Percentiles rank a stretch among this genome's conserved stretches.
These are phyloP conservation scores for Aspergillus sp. DNA, from an alignment of 2,329 filamentous ascomycete genomes.

Conservation along the genomic window DNA sequence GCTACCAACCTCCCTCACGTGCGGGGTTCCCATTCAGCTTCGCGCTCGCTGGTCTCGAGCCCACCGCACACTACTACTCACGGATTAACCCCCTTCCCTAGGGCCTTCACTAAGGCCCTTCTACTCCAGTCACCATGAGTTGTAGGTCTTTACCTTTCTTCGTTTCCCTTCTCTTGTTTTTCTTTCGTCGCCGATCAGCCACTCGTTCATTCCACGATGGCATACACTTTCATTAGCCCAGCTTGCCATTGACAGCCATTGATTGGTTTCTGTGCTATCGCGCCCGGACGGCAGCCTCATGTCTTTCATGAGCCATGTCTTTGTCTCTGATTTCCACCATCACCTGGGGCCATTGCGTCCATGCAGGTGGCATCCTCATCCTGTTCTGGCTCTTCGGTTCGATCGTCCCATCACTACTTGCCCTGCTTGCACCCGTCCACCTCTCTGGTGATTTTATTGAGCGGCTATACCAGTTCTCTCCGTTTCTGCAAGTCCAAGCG, in stretches of 20 bases:
- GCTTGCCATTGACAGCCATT: conserved; percentile 9
- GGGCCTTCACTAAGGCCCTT: conserved; percentile 2
- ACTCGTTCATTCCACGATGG: background rate
- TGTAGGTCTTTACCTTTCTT: conserved; percentile 23
- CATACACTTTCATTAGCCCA: conserved; percentile 1
- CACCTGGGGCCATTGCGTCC: background rate
- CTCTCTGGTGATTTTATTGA: background rate
- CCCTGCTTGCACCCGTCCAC: background rate
- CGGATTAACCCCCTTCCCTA: conserved; percentile 4
- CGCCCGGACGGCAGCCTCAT: background rate
- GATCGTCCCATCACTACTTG: background rate
- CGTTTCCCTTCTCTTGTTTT: background rate
- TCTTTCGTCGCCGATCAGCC: background rate
- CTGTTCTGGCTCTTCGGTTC: conserved; percentile 7
- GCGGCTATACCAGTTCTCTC: background rate
- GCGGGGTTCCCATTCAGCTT: conserved; percentile 25
- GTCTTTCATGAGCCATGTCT: background rate
- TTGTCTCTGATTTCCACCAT: background rate
- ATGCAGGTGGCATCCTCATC: background rate
- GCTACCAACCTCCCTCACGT: conserved; percentile 20
- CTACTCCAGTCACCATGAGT: conserved; percentile 23
- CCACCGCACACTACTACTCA: conserved; percentile 19
- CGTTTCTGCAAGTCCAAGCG: background rate
- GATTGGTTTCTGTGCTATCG: background rate
- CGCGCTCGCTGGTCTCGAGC: conserved; percentile 16